phyloP scores from a whole-genome alignment of 2,329 filamentous ascomycete species.

The Rachicladosporium sp. region DNA sequence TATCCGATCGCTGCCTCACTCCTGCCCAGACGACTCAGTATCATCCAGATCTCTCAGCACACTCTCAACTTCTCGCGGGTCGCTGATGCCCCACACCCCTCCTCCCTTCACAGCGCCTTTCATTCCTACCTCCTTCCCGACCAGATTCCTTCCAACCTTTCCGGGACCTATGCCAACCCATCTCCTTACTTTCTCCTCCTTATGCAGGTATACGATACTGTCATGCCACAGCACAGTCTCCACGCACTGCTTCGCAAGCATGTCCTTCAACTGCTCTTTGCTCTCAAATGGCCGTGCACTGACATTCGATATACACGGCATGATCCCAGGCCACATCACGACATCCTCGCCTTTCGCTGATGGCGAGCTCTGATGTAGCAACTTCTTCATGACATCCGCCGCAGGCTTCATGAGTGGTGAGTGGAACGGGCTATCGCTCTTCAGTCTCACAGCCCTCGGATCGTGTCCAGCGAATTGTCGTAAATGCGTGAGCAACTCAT shows the following conservation, averaged over 20 bases:
- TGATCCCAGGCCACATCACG: constrained; percentile 59
- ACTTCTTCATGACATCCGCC: constrained; percentile 55
- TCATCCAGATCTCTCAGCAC: constrained; percentile 34
- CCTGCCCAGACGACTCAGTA: constrained; percentile 23
- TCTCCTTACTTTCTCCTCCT: constrained; percentile 64
- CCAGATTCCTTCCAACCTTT: constrained; percentile 83
- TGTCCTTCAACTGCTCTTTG: constrained; percentile 61
- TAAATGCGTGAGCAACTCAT: constrained; percentile 68
- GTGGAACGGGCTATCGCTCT: constrained; percentile 83
- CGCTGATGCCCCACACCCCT: constrained; percentile 83
- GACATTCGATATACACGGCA: constrained; percentile 80
- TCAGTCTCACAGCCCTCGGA: constrained; percentile 72
- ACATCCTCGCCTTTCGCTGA: constrained; percentile 51
- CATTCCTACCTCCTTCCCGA: constrained; percentile 92
- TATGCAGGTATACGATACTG: constrained; percentile 77
- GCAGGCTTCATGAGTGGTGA: constrained; percentile 85
- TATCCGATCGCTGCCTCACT: too few species aligned
- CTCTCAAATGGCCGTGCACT: constrained; percentile 65
- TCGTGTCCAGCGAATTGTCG: constrained; percentile 86
- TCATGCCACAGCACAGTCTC: constrained; percentile 94
- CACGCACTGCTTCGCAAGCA: constrained; percentile 70
- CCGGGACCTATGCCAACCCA: constrained; percentile 92
- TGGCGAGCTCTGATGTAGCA: constrained; percentile 45
- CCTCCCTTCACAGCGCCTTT: constrained; percentile 72
- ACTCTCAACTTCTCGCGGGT: constrained; percentile 48